phyloP scores from a whole-genome alignment of 495 filamentous ascomycete genomes.

The Sabuloglossum arenarium region DNA sequence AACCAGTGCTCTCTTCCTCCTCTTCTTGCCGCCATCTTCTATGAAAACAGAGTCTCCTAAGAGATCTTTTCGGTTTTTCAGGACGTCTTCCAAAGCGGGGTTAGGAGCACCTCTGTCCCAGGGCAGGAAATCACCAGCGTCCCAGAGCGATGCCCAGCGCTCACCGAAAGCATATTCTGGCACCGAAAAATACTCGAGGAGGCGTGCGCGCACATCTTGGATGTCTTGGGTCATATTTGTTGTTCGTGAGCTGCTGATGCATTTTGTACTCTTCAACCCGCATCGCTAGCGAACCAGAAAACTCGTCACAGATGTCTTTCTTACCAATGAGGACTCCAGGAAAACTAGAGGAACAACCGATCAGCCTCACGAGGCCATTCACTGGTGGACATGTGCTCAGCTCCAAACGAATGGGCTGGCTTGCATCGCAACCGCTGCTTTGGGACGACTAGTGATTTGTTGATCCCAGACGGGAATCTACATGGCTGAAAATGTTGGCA shows the following conservation, averaged over 20 bases:
- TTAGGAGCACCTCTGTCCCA: slow-evolving; percentile 49
- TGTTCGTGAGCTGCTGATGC: no score
- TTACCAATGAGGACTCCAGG: background rate
- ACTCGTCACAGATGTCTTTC: background rate
- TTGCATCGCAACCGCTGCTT: background rate
- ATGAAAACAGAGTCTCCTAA: slow-evolving; percentile 17
- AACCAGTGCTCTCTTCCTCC: slow-evolving; percentile 20
- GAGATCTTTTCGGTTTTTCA: slow-evolving; percentile 25
- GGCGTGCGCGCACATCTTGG: background rate
- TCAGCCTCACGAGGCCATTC: background rate
- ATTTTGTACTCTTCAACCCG: no score
- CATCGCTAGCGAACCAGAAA: background rate
- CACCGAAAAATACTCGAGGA: background rate
- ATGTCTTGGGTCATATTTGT: background rate
- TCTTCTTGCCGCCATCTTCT: background rate
- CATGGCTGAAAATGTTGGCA: background rate
- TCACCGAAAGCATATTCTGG: slow-evolving; percentile 4
- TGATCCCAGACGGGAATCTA: background rate
- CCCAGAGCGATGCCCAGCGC: slow-evolving; percentile 45
- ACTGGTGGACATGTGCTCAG: background rate
- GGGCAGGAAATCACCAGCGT: slow-evolving; percentile 35
- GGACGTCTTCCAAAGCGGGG: slow-evolving; percentile 42
- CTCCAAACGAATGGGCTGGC: background rate
- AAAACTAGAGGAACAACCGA: background rate
- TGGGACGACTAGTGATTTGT: background rate